Evolutionary conservation across 78 protist species (phyloP).

Genomic region (Chrysochromulina parva): DNA sequence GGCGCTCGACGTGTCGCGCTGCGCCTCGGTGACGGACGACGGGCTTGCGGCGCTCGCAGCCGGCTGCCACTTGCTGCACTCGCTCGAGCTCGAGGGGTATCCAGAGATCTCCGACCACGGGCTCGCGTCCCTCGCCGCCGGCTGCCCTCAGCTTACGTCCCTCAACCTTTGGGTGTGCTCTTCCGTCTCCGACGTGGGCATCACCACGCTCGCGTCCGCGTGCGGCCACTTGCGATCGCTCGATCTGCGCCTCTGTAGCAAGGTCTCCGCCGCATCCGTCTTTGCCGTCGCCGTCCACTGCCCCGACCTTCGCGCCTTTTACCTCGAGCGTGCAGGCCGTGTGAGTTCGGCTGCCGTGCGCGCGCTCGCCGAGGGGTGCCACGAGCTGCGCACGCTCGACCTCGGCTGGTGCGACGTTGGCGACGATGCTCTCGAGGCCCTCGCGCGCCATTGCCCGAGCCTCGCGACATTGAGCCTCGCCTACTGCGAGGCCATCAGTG

Average conservation of each 20-base stretch:
- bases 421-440: neutral
- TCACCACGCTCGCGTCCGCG: neutral
- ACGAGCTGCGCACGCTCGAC: neutral
- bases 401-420: neutral
- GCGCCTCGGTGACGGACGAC: neutral
- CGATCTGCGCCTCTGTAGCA: constrained; percentile 9
- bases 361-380: neutral
- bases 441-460: neutral
- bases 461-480: neutral
- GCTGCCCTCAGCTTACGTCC: neutral
- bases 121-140: neutral
- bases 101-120: neutral
- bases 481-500: neutral
- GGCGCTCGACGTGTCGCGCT: neutral
- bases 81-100: neutral
- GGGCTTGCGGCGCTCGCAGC: neutral
- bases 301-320: neutral
- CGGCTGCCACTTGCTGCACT: neutral
- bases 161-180: constrained; percentile 19
- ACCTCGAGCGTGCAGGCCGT: constrained; percentile 15
- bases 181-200: neutral
- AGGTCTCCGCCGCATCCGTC: neutral
- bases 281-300: neutral
- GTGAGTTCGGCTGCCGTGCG: neutral
- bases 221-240: neutral